A percentile compares a stretch with the other conserved stretches of the same genome.
Evolutionary conservation across 306 rosid genomes (phyloP).

Genomic region (Acacia acuminata): DNA sequence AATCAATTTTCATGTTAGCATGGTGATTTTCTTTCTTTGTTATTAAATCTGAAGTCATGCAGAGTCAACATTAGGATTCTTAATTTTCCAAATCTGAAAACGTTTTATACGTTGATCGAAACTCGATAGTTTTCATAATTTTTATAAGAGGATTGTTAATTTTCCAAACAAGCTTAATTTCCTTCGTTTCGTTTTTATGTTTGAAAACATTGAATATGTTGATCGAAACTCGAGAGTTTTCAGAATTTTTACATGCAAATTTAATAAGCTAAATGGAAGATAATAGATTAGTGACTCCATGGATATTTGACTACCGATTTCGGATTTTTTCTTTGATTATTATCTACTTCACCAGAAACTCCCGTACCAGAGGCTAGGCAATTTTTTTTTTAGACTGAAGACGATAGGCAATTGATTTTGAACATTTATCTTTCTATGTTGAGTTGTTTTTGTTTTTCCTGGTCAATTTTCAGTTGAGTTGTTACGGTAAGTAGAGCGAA

Average conservation of each 20-base stretch:
- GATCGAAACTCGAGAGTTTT: background rate
- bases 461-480: background rate
- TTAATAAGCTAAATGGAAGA: background rate
- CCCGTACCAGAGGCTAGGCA: background rate
- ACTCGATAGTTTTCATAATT: background rate
- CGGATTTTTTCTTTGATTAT: background rate
- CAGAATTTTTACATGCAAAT: background rate
- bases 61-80: background rate
- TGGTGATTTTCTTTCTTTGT: background rate
- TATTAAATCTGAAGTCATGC: background rate
- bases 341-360: background rate
- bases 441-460: background rate
- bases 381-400: no score
- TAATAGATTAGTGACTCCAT: background rate
- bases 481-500: background rate
- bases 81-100: background rate
- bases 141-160: background rate
- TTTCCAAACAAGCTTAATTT: background rate
- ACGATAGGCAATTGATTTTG: background rate
- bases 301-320: background rate
- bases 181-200: background rate
- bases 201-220: background rate
- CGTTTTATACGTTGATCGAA: background rate
- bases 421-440: background rate
- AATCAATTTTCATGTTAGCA: background rate